Conservation (phyloP, 495 filamentous ascomycete genomes). For the Annulohypoxylon bovei region DNA sequence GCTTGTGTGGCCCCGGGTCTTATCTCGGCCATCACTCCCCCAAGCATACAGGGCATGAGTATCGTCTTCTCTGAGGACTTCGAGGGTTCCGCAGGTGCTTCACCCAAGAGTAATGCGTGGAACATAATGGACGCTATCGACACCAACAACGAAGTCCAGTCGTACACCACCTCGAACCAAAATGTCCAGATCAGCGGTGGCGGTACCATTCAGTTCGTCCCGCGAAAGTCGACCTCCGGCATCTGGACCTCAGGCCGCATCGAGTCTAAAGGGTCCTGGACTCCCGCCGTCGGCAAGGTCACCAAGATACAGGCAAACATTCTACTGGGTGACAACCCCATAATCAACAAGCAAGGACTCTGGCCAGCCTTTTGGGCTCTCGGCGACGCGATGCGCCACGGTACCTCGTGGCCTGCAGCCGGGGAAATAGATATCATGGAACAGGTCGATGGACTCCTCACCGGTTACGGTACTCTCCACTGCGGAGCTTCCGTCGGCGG, state of each 20-base stretch:
- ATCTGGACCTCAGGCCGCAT: slow-evolving; percentile 63
- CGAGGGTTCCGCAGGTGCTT: slow-evolving; percentile 42
- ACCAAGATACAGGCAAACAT: slow-evolving; percentile 54
- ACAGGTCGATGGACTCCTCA: slow-evolving; percentile 58
- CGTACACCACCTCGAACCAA: slow-evolving; percentile 52
- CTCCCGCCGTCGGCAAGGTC: slow-evolving; percentile 52
- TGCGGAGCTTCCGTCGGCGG: slow-evolving; percentile 55
- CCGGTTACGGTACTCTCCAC: slow-evolving; percentile 59
- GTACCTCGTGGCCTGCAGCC: slow-evolving; percentile 59
- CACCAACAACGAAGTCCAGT: slow-evolving; percentile 58
- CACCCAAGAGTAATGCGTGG: slow-evolving; percentile 47
- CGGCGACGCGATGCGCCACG: slow-evolving; percentile 59
- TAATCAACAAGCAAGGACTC: slow-evolving; percentile 54
- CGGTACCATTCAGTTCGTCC: slow-evolving; percentile 57
- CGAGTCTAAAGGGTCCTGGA: slow-evolving; percentile 55
- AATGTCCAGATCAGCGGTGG: slow-evolving; percentile 61
- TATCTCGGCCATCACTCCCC: slow-evolving; percentile 42
- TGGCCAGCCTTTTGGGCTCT: slow-evolving; percentile 67
- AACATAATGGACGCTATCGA: slow-evolving; percentile 53
- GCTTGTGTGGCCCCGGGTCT: slow-evolving; percentile 38
- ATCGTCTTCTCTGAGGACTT: slow-evolving; percentile 47
- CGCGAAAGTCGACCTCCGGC: slow-evolving; percentile 49
- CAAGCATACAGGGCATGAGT: slow-evolving; percentile 45
- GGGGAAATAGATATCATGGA: slow-evolving; percentile 66
- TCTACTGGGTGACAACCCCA: slow-evolving; percentile 52